Percentiles rank a stretch among this genome's conserved stretches.
Evolutionary conservation across 192 early-diverging fungal genomes (phyloP).

Genomic region (Entophlyctis luteolus): DNA sequence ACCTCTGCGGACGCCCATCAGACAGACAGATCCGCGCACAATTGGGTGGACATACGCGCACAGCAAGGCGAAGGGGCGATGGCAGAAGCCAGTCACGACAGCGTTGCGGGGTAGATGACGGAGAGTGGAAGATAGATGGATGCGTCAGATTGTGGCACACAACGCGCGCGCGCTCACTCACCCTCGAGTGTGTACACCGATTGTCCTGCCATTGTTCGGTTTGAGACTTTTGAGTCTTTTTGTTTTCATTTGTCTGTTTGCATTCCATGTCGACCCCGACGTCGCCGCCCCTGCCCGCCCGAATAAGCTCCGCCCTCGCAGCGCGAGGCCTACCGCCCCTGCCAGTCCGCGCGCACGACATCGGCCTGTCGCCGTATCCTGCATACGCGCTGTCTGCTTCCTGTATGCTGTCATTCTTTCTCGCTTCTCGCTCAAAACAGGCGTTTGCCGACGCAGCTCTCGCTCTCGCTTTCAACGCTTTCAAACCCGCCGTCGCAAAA

Average conservation of each 20-base stretch:
- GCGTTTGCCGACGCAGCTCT: neutral
- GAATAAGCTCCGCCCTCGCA: neutral
- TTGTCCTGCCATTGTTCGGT: neutral
- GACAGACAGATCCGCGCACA: no score
- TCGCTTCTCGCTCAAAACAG: neutral
- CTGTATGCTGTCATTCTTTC: slow-evolving; percentile 12
- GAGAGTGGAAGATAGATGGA: neutral
- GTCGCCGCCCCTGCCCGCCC: neutral
- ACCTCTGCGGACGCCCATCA: slow-evolving; percentile 12
- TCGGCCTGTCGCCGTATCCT: slow-evolving; percentile 26
- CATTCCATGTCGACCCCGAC: neutral
- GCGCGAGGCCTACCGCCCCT: neutral
- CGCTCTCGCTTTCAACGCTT: neutral
- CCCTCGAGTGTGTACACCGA: neutral
- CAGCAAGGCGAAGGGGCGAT: no score
- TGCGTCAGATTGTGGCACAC: neutral
- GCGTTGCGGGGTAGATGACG: no score
- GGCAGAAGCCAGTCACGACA: no score
- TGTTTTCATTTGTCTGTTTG: neutral
- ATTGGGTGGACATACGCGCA: no score
- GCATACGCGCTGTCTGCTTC: slow-evolving; percentile 8
- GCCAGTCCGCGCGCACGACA: neutral
- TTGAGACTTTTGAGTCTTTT: neutral
- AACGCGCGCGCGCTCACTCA: neutral
- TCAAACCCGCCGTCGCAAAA: slow-evolving; percentile 1